Evolutionary conservation across 441 rosid species (phyloP).

Genomic region (Capsella rubella): DNA sequence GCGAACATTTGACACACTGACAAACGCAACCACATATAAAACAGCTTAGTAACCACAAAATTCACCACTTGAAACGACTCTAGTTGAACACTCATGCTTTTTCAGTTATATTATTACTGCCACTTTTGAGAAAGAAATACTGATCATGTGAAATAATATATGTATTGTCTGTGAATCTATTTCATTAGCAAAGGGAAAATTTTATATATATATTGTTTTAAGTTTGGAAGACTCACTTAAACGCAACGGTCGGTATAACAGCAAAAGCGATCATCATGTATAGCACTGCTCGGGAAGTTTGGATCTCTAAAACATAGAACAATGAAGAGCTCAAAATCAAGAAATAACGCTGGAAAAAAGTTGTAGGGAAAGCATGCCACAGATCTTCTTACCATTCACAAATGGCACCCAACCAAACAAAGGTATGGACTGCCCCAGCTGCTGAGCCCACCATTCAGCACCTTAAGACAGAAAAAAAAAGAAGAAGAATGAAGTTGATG

Average conservation of each 20-base stretch:
- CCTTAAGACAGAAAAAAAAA: slow-evolving; percentile 32
- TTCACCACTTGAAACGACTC: neutral
- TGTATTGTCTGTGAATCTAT: too few species aligned
- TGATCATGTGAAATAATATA: neutral
- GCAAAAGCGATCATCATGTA: slow-evolving; percentile 72
- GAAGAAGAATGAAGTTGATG: neutral
- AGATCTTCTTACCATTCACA: slow-evolving; percentile 62
- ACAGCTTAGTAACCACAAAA: slow-evolving; percentile 5
- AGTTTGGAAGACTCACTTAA: slow-evolving; percentile 65
- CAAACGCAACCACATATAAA: slow-evolving; percentile 11
- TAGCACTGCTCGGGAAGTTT: slow-evolving; percentile 66
- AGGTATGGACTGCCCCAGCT: slow-evolving; percentile 70
- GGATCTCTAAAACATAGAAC: slow-evolving; percentile 57
- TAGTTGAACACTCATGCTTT: neutral
- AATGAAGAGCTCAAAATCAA: neutral
- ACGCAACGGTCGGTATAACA: slow-evolving; percentile 81
- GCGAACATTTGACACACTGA: slow-evolving; percentile 44
- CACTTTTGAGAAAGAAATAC: neutral
- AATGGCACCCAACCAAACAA: slow-evolving; percentile 85
- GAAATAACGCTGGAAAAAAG: slow-evolving; percentile 13
- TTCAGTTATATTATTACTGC: neutral
- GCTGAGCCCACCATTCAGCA: slow-evolving; percentile 59
- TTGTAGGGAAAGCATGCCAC: neutral
- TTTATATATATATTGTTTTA: neutral
- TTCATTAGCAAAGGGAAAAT: neutral